These are phyloP conservation scores for Blastocrithidia nonstop DNA, from an alignment of 208 protist genomes.

Conservation along the genomic window DNA sequence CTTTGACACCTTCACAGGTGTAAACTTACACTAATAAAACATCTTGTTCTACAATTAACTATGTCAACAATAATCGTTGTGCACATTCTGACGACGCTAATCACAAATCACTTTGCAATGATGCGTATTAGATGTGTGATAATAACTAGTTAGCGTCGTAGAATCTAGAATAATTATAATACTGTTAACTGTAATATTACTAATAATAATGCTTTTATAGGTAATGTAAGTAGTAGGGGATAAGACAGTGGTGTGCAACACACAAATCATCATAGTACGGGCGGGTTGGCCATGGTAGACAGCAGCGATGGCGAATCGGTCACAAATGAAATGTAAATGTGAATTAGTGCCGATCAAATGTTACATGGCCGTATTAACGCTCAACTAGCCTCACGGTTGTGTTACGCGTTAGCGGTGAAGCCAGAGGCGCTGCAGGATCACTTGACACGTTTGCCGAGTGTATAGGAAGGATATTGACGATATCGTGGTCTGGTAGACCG, in stretches of 20 bases:
- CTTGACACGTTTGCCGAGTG: slow-evolving; percentile 25
- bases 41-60: no score
- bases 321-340: slow-evolving; percentile 73
- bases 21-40: no score
- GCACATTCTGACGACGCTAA: no score
- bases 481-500: slow-evolving; percentile 62
- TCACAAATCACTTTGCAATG: no score
- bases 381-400: slow-evolving; percentile 46
- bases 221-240: no score
- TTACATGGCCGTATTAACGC: slow-evolving; percentile 59
- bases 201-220: no score
- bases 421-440: slow-evolving; percentile 48
- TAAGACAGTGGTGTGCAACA: no score
- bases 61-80: no score
- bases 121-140: no score
- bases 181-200: slow-evolving; percentile 1
- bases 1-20: no score
- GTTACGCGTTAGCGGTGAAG: slow-evolving; percentile 47
- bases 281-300: slow-evolving; percentile 12
- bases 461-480: slow-evolving; percentile 46
- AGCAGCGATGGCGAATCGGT: slow-evolving; percentile 14
- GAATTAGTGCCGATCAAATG: slow-evolving; percentile 67
- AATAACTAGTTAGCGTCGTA: no score
- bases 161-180: no score
- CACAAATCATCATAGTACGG: slow-evolving; percentile 13